Conservation (phyloP, 345 rosid genomes). For the Arabis alpina region DNA sequence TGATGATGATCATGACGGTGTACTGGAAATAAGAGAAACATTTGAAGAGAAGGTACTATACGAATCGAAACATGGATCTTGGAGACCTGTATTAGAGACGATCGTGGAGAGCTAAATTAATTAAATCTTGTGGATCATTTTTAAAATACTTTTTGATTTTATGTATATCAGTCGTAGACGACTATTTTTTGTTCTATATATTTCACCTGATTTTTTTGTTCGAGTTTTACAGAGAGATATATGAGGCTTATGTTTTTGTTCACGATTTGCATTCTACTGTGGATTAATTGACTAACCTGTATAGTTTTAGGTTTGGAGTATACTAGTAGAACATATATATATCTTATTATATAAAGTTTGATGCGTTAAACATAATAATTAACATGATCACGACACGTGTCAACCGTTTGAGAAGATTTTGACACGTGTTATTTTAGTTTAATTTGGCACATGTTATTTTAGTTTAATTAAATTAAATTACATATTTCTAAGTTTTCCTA, state of each 20-base stretch:
- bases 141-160: neutral
- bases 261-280: neutral
- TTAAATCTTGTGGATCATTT: conserved; percentile 1
- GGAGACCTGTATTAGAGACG: conserved; percentile 47
- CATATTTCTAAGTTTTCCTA: too few species aligned
- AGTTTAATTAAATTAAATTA: too few species aligned
- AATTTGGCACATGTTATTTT: too few species aligned
- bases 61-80: conserved; percentile 39
- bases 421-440: too few species aligned
- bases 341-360: too few species aligned
- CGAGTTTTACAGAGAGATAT: conserved; percentile 25
- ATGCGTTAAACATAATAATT: too few species aligned
- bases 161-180: conserved; percentile 11
- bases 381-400: too few species aligned
- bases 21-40: conserved; percentile 30
- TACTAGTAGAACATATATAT: neutral
- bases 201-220: conserved; percentile 21
- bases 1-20: conserved; percentile 21
- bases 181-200: neutral
- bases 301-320: neutral
- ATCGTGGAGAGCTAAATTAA: conserved; percentile 42
- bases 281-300: neutral
- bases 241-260: conserved; percentile 24
- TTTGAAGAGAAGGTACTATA: conserved; percentile 36
- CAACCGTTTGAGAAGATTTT: too few species aligned